A percentile compares a stretch with the other conserved stretches of the same genome.
These are phyloP conservation scores for Microcos paniculata DNA, from an alignment of 345 rosid genomes.

Conservation along the genomic window DNA sequence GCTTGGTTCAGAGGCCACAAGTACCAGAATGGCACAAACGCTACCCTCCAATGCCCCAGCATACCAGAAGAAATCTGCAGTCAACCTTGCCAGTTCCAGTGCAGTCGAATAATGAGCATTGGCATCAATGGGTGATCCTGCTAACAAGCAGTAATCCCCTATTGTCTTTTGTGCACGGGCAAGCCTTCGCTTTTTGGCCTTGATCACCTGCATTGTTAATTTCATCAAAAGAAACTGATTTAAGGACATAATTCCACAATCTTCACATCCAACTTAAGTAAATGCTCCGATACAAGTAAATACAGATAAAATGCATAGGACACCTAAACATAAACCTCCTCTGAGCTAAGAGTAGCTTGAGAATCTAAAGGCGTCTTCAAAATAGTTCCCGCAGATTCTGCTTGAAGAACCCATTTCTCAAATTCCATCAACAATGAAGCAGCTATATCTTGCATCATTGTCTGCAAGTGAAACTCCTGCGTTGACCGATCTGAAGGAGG, in stretches of 20 bases:
- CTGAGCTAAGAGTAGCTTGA: slow-evolving; percentile 97
- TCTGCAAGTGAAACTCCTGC: slow-evolving; percentile 86
- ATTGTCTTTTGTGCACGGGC: slow-evolving; percentile 96
- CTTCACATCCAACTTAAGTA: neutral
- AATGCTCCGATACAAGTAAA: slow-evolving; percentile 28
- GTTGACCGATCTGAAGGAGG: slow-evolving; percentile 90
- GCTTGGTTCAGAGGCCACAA: slow-evolving; percentile 10
- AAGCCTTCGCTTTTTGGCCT: slow-evolving; percentile 94
- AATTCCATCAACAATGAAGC: slow-evolving; percentile 91
- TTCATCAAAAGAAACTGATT: slow-evolving; percentile 23
- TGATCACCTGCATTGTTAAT: slow-evolving; percentile 65
- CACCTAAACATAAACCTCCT: slow-evolving; percentile 99
- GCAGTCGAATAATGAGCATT: slow-evolving; percentile 97
- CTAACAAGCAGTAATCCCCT: slow-evolving; percentile 98
- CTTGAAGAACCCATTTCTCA: slow-evolving; percentile 91
- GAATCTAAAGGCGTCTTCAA: slow-evolving; percentile 97
- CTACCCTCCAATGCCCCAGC: slow-evolving; percentile 99
- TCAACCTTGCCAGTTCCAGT: slow-evolving; percentile 80
- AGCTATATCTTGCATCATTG: slow-evolving; percentile 96
- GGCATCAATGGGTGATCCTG: slow-evolving; percentile 99
- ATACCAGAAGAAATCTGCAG: slow-evolving; percentile 92
- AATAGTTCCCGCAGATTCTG: slow-evolving; percentile 90
- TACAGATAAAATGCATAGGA: slow-evolving; percentile 55
- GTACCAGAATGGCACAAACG: slow-evolving; percentile 90
- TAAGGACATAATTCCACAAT: slow-evolving; percentile 22